Evolutionary conservation across 257 asterid genomes (phyloP).

Genomic region (Scutellaria minor): DNA sequence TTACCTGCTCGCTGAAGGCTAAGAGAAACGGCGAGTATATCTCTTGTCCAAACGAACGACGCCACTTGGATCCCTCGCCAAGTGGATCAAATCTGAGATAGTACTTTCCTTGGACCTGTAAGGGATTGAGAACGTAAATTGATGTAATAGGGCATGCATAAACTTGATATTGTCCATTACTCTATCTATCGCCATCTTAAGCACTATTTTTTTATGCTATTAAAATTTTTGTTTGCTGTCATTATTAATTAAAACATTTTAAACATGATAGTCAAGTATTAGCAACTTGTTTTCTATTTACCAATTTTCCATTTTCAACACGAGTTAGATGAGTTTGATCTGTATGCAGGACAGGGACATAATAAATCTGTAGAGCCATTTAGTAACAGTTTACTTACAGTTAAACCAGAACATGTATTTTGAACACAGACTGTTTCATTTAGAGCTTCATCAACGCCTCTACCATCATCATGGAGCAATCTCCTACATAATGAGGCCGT

Average conservation of each 20-base stretch:
- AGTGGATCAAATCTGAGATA: constrained; percentile 74
- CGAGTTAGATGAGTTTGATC: not conserved
- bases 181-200: not conserved
- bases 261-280: not conserved
- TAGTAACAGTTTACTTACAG: constrained; percentile 52
- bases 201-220: not conserved
- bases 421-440: constrained; percentile 79
- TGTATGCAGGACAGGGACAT: no score
- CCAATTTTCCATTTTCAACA: not conserved
- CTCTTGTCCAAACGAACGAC: constrained; percentile 91
- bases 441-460: constrained; percentile 91
- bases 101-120: constrained; percentile 85
- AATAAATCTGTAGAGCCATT: no score
- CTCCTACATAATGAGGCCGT: constrained; percentile 64
- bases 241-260: not conserved
- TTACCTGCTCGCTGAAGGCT: constrained; percentile 88
- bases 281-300: no score
- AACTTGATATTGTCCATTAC: not conserved
- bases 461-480: constrained; percentile 78
- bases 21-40: constrained; percentile 92
- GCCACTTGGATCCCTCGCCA: constrained; percentile 98
- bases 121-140: constrained; percentile 21
- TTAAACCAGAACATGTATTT: constrained; percentile 68
- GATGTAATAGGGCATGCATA: not conserved
- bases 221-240: not conserved